Conservation (phyloP, 192 early-diverging fungal species). For the Glomus cerebriforme region DNA sequence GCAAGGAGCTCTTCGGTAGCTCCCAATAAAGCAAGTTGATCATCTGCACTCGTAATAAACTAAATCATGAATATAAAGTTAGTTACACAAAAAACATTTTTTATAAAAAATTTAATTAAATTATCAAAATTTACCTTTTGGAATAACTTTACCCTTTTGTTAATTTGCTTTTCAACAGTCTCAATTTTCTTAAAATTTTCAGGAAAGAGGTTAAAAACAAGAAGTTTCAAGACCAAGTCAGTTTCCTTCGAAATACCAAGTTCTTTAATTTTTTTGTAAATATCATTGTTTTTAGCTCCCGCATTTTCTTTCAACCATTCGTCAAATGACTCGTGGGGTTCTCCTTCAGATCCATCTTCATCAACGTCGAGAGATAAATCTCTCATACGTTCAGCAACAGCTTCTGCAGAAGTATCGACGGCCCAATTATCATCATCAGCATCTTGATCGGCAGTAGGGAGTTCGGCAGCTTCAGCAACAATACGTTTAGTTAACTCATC, state of each 20-base stretch:
- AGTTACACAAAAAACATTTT: neutral
- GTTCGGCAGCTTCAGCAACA: constrained; percentile 66
- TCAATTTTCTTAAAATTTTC: constrained; percentile 35
- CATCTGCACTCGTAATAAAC: constrained; percentile 82
- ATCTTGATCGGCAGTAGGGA: constrained; percentile 53
- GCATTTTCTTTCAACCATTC: constrained; percentile 66
- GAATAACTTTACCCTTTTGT: constrained; percentile 70
- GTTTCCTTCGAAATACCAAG: constrained; percentile 57
- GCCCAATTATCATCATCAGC: constrained; percentile 78
- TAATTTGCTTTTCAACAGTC: constrained; percentile 64
- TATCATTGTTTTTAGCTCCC: constrained; percentile 65
- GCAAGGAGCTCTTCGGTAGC: constrained; percentile 87
- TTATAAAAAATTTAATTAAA: constrained; percentile 2
- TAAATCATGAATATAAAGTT: constrained; percentile 22
- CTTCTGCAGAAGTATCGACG: constrained; percentile 78
- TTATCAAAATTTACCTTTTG: constrained; percentile 39
- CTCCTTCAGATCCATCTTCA: constrained; percentile 64
- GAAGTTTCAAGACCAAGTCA: constrained; percentile 71
- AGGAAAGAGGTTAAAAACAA: constrained; percentile 82
- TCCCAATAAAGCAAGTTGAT: constrained; percentile 86
- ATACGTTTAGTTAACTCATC: constrained; percentile 71
- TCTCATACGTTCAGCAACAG: constrained; percentile 73
- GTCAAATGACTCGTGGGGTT: constrained; percentile 79
- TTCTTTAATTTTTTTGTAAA: constrained; percentile 76
- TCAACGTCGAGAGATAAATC: constrained; percentile 56